Base-by-base conservation (phyloP, 2,329 filamentous ascomycete species). In the Sphaceloma murrayae region DNA sequence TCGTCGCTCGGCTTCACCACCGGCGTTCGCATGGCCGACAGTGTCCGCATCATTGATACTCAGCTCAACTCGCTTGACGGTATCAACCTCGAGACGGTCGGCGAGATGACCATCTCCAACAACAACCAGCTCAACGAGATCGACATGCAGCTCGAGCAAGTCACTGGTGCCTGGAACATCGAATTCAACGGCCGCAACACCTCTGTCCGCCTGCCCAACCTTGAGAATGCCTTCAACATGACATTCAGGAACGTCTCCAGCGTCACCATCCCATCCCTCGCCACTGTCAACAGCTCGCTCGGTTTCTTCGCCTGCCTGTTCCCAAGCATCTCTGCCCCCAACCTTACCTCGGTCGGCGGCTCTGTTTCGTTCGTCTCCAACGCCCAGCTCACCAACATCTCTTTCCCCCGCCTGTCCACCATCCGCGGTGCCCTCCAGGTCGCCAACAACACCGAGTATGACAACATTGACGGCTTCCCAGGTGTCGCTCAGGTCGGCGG, bases 291-390 rank as follows among this genome's bases (percentile, higher is more conserved):
- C 63, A 79, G 81, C 58, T 86, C 86, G 47, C 73, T 94, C 58
- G 82, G 82, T 59, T 84, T 96, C 63, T 85, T 85, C 69, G 80
- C 77, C 59, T 89, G 88, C 77, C 75, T 73, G 60, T 77, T 89
- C 58, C 58, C 64, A 46, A 65, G 60, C 38, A 74, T 86, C 61
- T 53, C 58, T 30, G 76, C 78, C 43, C 75, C 81, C 51, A 88
- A 86, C 72, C 68, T 91, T 56, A 87, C 83, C 49, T 58, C 65
- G 22, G 74, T 85, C 48, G 72, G 74, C 48, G 70, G 69, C 56
- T 70, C 73, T 45, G 62, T 81, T 36, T 67, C 72, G 52, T 69
- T 81, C 56, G 67, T 70, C 54, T 67, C 67, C 64, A 78, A 78
- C 68, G 56, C 62, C 50, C 56, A 69, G 50, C 58, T 81, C 49